Evolutionary conservation across 148 eudicot genomes (phyloP), one percentile per base, ranked within the genome.

Genomic region (Chenopodium berlandieri): DNA sequence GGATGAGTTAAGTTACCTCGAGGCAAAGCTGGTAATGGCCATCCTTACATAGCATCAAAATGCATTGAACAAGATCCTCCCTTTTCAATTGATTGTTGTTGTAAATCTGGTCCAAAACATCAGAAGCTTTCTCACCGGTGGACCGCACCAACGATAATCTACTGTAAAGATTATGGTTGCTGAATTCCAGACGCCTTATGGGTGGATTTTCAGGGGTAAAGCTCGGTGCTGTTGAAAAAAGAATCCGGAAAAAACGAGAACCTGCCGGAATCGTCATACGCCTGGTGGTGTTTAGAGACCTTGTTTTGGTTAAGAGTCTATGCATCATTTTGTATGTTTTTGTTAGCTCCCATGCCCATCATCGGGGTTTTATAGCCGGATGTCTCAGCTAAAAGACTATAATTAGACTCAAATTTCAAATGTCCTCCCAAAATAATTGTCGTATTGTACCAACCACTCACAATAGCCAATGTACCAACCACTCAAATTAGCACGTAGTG

Each of bases 1-100:
- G 9, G 32, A 27, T 11, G 22, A 44, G 13, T 60, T 4, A 75
- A 25, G 34, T 48, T 50, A 94, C 98, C 96, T 94, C 83, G 67
- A 91, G 88, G 80, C 92, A 92, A 30, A 83, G 86, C 2, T 81
- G 79, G 58, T 75, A 84, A 23, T 79, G 83, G 8, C 83, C 78
- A 71, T 47, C 85, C 68, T 75, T 78, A 25, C 94, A 90, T 37
- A 92, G 90, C 34, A 78, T 89, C 75, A 81, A 80, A 73, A 91
- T 20, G 71, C 83, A 85, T 23, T 12, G 7, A 74, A 78, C 13
- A 74, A 85, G 79, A 14, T 47, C 75, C 8, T 6, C 0, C 2
- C 34, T 68, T 32, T 10, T 0, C 25, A 84, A 66, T 6, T 27
- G 60, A 4, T 77, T 64, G 34, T 69, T 48, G 31, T 56, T 56